Conservation (phyloP, 306 rosid species). For the Cucurbita maxima region DNA sequence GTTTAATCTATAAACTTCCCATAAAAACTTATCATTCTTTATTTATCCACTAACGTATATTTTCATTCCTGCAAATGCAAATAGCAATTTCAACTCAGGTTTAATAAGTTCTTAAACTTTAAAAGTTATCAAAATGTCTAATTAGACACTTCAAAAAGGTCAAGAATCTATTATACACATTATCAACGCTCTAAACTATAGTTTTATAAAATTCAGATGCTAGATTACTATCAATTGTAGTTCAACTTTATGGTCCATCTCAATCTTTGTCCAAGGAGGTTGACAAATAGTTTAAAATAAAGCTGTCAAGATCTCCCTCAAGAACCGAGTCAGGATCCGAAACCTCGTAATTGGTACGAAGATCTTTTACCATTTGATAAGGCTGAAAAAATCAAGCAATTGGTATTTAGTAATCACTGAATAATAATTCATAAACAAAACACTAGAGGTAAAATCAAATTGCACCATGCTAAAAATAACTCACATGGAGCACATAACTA, state of each 20-base stretch:
- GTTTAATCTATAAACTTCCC: too few relatives aligned
- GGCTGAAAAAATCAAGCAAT: conserved; percentile 46
- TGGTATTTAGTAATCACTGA: conserved; percentile 1
- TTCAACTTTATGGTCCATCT: conserved; percentile 18
- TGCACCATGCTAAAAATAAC: not conserved
- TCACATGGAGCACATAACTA: conserved; percentile 86
- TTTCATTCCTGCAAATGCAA: too few relatives aligned
- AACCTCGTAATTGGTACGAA: conserved; percentile 82
- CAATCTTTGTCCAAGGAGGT: conserved; percentile 65
- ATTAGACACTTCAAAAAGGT: too few relatives aligned
- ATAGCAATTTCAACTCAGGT: too few relatives aligned
- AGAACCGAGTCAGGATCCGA: conserved; percentile 86
- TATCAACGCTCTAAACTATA: not conserved
- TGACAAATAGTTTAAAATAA: conserved; percentile 73
- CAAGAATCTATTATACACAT: too few relatives aligned
- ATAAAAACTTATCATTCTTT: too few relatives aligned
- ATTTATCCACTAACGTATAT: too few relatives aligned
- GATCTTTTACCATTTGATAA: conserved; percentile 92
- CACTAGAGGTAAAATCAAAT: not conserved
- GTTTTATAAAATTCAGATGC: not conserved
- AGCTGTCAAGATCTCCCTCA: conserved; percentile 77
- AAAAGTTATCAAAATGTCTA: too few relatives aligned
- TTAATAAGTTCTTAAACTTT: too few relatives aligned
- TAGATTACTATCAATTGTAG: not conserved
- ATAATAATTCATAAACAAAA: not conserved